Percentiles rank a stretch among this genome's conserved stretches.
These are phyloP conservation scores for Haematococcus sp. DNA, from an alignment of 139 green algal genomes.

Conservation along the genomic window DNA sequence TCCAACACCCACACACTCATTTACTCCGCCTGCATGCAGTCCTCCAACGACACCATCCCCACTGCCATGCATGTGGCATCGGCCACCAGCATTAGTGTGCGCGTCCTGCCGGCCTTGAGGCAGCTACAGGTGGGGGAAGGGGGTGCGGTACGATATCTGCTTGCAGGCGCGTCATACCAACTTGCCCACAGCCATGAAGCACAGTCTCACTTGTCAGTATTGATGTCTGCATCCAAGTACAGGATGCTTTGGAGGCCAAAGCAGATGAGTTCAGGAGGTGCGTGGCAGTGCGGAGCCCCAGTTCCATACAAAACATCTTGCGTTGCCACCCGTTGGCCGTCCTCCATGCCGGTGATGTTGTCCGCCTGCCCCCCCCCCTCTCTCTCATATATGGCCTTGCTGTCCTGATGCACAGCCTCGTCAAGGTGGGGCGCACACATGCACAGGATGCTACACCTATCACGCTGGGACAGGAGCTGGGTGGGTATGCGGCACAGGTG, in stretches of 20 bases:
- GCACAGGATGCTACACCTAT: constrained; percentile 92
- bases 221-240: no score
- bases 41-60: constrained; percentile 96
- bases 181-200: no score
- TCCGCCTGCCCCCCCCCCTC: no score
- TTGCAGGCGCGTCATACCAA: no score
- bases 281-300: no score
- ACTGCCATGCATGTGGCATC: constrained; percentile 95
- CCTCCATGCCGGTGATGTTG: no score
- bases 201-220: no score
- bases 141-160: background rate
- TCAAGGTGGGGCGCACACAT: constrained; percentile 98
- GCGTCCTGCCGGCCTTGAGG: constrained; percentile 75
- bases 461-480: constrained; percentile 95
- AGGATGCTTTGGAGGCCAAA: constrained; percentile 56
- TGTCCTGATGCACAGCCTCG: constrained; percentile 57
- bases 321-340: no score
- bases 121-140: constrained; percentile 52
- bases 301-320: no score
- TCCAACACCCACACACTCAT: no score
- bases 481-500: constrained; percentile 85
- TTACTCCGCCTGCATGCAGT: constrained; percentile 36
- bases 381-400: no score
- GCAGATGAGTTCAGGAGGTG: constrained; percentile 49
- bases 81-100: constrained; percentile 26